Percentiles rank a stretch among this genome's conserved stretches.
These are phyloP conservation scores for Yueomyces sp. DNA, from an alignment of 805 yeast genomes.

Conservation along the genomic window DNA sequence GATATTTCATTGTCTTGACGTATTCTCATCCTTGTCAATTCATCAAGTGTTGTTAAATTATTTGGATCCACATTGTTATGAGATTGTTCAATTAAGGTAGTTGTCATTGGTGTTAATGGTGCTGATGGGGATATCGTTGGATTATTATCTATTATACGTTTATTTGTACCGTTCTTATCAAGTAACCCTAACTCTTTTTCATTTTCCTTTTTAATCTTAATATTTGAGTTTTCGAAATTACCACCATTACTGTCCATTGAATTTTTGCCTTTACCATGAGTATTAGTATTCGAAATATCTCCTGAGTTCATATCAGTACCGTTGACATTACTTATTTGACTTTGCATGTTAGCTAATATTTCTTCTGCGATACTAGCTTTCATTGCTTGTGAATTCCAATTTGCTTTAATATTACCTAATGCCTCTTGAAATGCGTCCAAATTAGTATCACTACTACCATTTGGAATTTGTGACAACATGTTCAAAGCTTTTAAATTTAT, in stretches of 20 bases:
- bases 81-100: constrained; percentile 1
- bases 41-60: neutral
- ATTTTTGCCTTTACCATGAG: neutral
- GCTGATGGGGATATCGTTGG: constrained; percentile 17
- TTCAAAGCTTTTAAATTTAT: constrained; percentile 3
- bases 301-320: neutral
- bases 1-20: neutral
- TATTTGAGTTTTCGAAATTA: neutral
- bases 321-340: constrained; percentile 5
- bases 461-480: neutral
- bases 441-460: neutral
- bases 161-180: neutral
- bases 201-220: neutral
- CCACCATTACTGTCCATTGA: neutral
- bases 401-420: constrained; percentile 7
- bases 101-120: constrained; percentile 14
- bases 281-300: too few species aligned
- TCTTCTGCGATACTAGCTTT: constrained; percentile 18
- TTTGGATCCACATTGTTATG: too few species aligned
- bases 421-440: constrained; percentile 11
- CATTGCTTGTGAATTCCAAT: constrained; percentile 1
- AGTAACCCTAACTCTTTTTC: neutral
- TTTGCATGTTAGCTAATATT: constrained; percentile 20
- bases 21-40: neutral
- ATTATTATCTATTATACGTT: constrained; percentile 4